Conservation (phyloP, 2,329 filamentous ascomycete genomes). For the Xylariaceae sp. region DNA sequence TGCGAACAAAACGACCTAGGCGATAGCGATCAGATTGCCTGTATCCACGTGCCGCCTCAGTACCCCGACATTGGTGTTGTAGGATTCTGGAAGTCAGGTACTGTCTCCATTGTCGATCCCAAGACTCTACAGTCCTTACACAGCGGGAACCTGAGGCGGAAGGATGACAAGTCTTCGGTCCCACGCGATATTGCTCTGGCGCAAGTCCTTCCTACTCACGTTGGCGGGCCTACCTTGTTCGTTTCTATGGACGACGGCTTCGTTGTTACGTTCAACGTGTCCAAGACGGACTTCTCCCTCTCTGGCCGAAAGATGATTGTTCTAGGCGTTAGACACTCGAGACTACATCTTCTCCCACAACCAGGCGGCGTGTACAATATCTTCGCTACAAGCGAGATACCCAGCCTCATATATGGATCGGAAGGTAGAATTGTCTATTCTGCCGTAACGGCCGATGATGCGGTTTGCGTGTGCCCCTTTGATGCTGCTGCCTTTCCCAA, state of each 20-base stretch:
- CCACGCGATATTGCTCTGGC: conserved; percentile 77
- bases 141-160: conserved; percentile 55
- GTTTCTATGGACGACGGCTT: conserved; percentile 89
- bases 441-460: conserved; percentile 84
- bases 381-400: conserved; percentile 90
- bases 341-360: conserved; percentile 71
- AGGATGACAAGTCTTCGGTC: conserved; percentile 66
- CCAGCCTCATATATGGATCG: conserved; percentile 84
- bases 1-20: conserved; percentile 56
- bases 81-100: conserved; percentile 82
- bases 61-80: conserved; percentile 65
- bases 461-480: conserved; percentile 75
- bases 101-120: conserved; percentile 68
- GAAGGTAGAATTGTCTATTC: conserved; percentile 89
- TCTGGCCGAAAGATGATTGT: conserved; percentile 74
- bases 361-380: conserved; percentile 66
- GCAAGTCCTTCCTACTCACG: conserved; percentile 61
- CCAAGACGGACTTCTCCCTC: conserved; percentile 55
- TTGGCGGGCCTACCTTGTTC: conserved; percentile 67
- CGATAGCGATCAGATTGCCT: conserved; percentile 73
- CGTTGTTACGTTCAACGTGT: conserved; percentile 76
- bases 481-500: conserved; percentile 74
- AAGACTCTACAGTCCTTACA: conserved; percentile 60
- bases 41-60: conserved; percentile 66
- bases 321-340: conserved; percentile 78